phyloP scores from a whole-genome alignment of 208 protist genomes.

The Willaertia magna region DNA sequence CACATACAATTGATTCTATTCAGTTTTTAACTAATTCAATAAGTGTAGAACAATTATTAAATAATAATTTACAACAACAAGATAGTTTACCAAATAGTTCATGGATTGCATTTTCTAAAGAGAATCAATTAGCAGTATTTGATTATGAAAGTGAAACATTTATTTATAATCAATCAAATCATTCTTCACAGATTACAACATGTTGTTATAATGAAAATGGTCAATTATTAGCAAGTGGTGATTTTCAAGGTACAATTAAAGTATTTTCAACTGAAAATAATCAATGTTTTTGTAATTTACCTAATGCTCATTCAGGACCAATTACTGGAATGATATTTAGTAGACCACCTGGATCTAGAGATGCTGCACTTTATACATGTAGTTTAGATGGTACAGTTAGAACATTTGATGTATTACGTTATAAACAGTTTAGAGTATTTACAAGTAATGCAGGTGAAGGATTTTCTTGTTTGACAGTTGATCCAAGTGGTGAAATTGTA shows the following conservation, averaged over 20 bases:
- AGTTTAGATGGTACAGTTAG: slow-evolving; percentile 3
- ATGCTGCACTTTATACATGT: background rate
- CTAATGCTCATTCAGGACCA: background rate
- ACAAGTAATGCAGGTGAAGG: too few species aligned
- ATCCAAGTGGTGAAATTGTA: slow-evolving; percentile 7
- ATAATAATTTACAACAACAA: background rate
- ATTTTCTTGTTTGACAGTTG: background rate
- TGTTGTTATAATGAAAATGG: background rate
- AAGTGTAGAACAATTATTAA: background rate
- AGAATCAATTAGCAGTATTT: background rate
- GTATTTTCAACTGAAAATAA: background rate
- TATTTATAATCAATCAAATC: background rate
- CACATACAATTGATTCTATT: background rate
- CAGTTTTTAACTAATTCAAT: background rate
- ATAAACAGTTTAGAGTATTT: slow-evolving; percentile 12
- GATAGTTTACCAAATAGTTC: background rate
- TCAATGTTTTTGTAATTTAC: slow-evolving; percentile 16
- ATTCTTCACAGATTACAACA: background rate
- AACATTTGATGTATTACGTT: slow-evolving; percentile 13
- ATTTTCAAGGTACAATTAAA: slow-evolving; percentile 17
- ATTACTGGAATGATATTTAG: background rate
- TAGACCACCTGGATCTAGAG: background rate
- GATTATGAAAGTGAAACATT: background rate
- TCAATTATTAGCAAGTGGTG: slow-evolving; percentile 6
- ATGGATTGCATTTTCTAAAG: background rate